A percentile compares a stretch with the other conserved stretches of the same genome.
These are phyloP conservation scores for Mucor lusitanicus DNA, from an alignment of 371 early-diverging fungal genomes.

Conservation along the genomic window DNA sequence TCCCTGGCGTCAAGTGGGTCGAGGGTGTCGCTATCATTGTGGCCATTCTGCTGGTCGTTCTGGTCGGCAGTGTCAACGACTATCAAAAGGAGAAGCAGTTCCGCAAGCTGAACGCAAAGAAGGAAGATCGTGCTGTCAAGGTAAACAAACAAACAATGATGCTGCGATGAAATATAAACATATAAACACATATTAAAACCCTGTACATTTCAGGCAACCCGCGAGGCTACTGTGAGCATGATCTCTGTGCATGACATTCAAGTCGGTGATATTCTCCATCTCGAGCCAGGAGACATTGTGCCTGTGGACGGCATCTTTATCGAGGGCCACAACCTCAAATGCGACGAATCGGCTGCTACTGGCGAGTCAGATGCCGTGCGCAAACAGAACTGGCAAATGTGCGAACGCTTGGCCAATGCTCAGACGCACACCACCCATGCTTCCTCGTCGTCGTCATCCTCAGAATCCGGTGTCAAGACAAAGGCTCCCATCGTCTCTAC, in stretches of 20 bases:
- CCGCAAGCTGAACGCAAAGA: constrained; percentile 79
- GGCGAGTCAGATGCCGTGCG: constrained; percentile 89
- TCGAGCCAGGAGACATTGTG: constrained; percentile 95
- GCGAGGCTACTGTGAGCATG: constrained; percentile 75
- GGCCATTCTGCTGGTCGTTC: constrained; percentile 83
- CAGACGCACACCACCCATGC: not conserved
- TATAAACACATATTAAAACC: constrained; percentile 16
- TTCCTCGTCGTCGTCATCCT: constrained; percentile 12
- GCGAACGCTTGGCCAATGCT: constrained; percentile 31
- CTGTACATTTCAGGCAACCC: constrained; percentile 48
- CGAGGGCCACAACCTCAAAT: constrained; percentile 78
- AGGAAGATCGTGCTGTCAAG: constrained; percentile 79
- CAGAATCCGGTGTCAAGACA: constrained; percentile 9
- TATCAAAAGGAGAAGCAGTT: constrained; percentile 88
- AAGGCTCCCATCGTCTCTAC: not conserved
- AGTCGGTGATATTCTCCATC: constrained; percentile 86
- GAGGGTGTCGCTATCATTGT: constrained; percentile 82
- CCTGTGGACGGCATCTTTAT: constrained; percentile 88
- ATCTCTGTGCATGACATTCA: constrained; percentile 84
- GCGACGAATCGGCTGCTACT: constrained; percentile 92
- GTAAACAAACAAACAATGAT: constrained; percentile 24
- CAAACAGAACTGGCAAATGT: constrained; percentile 41
- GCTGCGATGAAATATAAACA: too few relatives aligned
- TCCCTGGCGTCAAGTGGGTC: constrained; percentile 70
- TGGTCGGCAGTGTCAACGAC: constrained; percentile 82